These are phyloP conservation scores for Wickerhamomyces sp. DNA, from an alignment of 1,139 yeast genomes.

Conservation along the genomic window DNA sequence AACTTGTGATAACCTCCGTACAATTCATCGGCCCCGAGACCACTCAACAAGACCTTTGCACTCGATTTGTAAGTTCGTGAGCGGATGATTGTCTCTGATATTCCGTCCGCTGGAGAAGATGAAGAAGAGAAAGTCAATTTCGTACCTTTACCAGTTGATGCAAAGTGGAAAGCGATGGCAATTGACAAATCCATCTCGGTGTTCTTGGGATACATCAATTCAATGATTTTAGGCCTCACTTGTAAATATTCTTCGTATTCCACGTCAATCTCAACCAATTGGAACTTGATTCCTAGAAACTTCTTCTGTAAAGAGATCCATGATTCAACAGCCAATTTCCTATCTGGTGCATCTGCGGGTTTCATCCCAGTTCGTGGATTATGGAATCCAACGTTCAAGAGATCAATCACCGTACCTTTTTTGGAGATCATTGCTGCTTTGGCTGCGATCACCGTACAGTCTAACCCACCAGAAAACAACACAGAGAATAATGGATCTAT, in stretches of 20 bases:
- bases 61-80: constrained; percentile 36
- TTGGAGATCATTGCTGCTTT: constrained; percentile 27
- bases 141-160: constrained; percentile 54
- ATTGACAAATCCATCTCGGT: constrained; percentile 96
- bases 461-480: constrained; percentile 90
- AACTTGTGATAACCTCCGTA: constrained; percentile 80
- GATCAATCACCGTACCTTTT: constrained; percentile 42
- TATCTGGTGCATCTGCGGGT: constrained; percentile 76
- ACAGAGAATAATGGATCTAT: constrained; percentile 41
- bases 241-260: constrained; percentile 58
- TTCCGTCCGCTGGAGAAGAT: constrained; percentile 5
- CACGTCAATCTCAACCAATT: constrained; percentile 65
- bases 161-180: constrained; percentile 92
- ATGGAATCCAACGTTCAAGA: constrained; percentile 93
- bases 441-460: constrained; percentile 75
- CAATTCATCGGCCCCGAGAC: constrained; percentile 95
- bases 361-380: constrained; percentile 70
- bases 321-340: constrained; percentile 64
- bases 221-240: constrained; percentile 47
- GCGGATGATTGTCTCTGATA: constrained; percentile 11
- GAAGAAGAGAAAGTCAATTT: constrained; percentile 19
- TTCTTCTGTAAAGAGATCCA: constrained; percentile 42
- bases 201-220: constrained; percentile 72
- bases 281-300: constrained; percentile 36
- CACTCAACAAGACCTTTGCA: constrained; percentile 75